phyloP scores from a whole-genome alignment of 192 early-diverging fungal species.

The Coemansia sp. region DNA sequence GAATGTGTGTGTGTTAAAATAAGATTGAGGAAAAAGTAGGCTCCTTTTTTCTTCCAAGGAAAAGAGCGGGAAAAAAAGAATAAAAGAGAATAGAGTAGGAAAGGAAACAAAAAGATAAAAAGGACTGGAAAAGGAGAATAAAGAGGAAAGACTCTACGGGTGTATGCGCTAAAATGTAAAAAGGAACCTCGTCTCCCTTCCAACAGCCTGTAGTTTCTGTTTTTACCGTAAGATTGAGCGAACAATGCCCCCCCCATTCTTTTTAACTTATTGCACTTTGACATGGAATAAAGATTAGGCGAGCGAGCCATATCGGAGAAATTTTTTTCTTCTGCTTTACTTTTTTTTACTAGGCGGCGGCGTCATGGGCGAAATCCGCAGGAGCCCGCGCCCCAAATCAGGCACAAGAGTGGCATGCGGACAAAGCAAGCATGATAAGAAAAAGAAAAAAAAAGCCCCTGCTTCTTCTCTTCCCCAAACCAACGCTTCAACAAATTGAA shows the following conservation, averaged over 20 bases:
- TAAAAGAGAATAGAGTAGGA: not conserved
- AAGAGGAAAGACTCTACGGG: not conserved
- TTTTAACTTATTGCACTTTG: too few relatives aligned
- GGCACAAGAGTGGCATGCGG: too few relatives aligned
- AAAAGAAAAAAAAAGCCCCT: not conserved
- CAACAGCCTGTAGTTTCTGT: too few relatives aligned
- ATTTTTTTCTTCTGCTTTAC: not conserved
- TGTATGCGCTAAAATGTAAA: too few relatives aligned
- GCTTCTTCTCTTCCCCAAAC: not conserved
- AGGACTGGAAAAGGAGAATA: not conserved
- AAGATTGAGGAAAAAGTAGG: slow-evolving; percentile 2
- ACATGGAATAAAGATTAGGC: too few relatives aligned
- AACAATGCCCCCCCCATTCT: too few relatives aligned
- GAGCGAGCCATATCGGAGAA: slow-evolving; percentile 14
- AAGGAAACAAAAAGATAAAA: slow-evolving; percentile 3
- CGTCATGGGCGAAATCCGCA: too few relatives aligned
- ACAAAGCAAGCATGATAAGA: too few relatives aligned
- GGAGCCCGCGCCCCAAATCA: too few relatives aligned
- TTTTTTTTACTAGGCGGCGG: too few relatives aligned
- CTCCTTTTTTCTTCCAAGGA: not conserved
- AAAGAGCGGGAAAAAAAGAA: slow-evolving; percentile 3
- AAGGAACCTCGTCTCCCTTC: too few relatives aligned
- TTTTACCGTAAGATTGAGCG: too few relatives aligned
- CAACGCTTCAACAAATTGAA: not conserved
- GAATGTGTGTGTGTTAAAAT: not conserved